These are phyloP conservation scores for Wickerhamiella azyma DNA, from an alignment of 805 yeast genomes.

Conservation along the genomic window DNA sequence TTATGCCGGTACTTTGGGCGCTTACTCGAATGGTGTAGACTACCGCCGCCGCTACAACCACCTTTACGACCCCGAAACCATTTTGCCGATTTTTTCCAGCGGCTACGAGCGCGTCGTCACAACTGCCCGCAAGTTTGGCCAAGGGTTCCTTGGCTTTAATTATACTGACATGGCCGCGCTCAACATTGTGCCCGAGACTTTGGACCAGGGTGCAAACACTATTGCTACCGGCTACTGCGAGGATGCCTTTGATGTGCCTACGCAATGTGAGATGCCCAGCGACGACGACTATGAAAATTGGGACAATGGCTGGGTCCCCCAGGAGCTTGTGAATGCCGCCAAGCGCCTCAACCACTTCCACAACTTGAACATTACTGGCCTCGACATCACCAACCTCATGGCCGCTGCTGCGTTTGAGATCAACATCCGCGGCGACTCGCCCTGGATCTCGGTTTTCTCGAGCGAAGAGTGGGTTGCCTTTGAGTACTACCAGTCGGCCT, in stretches of 20 bases:
- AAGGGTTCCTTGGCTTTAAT: slow-evolving; percentile 21
- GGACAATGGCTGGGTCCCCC: slow-evolving; percentile 6
- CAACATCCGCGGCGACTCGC: slow-evolving; percentile 36
- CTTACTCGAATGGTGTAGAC: slow-evolving; percentile 35
- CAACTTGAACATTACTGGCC: slow-evolving; percentile 25
- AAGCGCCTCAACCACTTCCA: slow-evolving; percentile 18
- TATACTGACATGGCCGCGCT: slow-evolving; percentile 19
- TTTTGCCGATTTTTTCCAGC: slow-evolving; percentile 41
- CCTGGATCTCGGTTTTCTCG: slow-evolving; percentile 25
- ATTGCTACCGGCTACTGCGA: slow-evolving; percentile 14
- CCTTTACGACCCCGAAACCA: slow-evolving; percentile 29
- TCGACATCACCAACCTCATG: slow-evolving; percentile 32
- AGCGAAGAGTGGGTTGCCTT: slow-evolving; percentile 22
- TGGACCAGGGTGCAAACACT: slow-evolving; percentile 18
- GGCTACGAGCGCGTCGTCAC: slow-evolving; percentile 35
- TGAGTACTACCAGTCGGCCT: slow-evolving; percentile 17
- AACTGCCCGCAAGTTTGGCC: slow-evolving; percentile 22
- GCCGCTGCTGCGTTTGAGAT: slow-evolving; percentile 38
- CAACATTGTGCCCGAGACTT: slow-evolving; percentile 17
- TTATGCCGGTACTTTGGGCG: slow-evolving; percentile 41
- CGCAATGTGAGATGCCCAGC: slow-evolving; percentile 12
- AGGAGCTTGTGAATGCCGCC: slow-evolving; percentile 16
- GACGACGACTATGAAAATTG: not conserved
- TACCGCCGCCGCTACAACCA: slow-evolving; percentile 37
- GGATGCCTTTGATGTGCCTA: not conserved